Conservation (phyloP, 257 asterid genomes). For the Jacaranda mimosifolia region DNA sequence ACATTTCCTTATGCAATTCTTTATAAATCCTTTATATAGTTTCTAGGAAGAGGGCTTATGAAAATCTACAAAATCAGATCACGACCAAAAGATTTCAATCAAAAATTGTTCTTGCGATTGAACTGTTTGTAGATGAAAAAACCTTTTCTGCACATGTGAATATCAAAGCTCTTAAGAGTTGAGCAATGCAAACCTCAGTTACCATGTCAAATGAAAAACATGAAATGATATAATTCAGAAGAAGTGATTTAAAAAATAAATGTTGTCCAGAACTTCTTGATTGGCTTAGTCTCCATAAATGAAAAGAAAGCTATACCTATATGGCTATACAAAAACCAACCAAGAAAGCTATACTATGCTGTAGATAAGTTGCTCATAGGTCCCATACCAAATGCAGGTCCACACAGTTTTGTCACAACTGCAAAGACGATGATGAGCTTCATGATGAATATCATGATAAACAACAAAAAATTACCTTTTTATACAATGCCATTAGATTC, state of each 20-base stretch:
- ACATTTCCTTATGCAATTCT: neutral
- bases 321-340: constrained; percentile 25
- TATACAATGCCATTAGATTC: too few relatives aligned
- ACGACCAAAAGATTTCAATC: constrained; percentile 1
- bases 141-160: neutral
- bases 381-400: constrained; percentile 65
- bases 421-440: too few relatives aligned
- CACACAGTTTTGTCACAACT: too few relatives aligned
- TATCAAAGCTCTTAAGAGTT: constrained; percentile 5
- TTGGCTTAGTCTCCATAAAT: constrained; percentile 20
- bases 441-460: too few relatives aligned
- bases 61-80: constrained; percentile 17
- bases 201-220: constrained; percentile 15
- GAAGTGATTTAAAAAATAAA: neutral
- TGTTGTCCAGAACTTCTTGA: constrained; percentile 8
- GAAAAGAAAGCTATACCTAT: constrained; percentile 27
- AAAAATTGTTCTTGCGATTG: constrained; percentile 6
- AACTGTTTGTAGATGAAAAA: neutral
- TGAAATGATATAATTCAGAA: constrained; percentile 5
- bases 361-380: constrained; percentile 29
- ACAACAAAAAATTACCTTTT: too few relatives aligned
- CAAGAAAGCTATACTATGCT: constrained; percentile 15
- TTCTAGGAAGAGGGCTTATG: constrained; percentile 2
- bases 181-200: neutral
- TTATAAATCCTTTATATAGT: neutral